These are phyloP conservation scores for Penicillium cataractarum DNA, from an alignment of 495 filamentous ascomycete species.

Conservation along the genomic window DNA sequence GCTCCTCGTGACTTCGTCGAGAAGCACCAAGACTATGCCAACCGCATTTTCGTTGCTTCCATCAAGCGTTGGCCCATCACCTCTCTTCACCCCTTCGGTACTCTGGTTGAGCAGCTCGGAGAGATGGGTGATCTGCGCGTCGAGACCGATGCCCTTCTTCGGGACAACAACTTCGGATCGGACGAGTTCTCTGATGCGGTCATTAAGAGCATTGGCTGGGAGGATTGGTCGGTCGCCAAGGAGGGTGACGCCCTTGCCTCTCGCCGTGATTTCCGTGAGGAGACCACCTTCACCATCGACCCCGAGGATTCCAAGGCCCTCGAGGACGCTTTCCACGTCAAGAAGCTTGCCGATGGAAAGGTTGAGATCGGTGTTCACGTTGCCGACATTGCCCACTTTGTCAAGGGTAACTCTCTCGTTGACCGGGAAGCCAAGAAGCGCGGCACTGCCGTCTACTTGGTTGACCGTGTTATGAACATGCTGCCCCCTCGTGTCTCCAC, in stretches of 20 bases:
- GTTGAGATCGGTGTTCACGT: constrained; percentile 96
- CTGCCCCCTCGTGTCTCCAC: constrained; percentile 81
- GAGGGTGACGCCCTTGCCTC: constrained; percentile 78
- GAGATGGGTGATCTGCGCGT: constrained; percentile 97
- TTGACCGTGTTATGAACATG: constrained; percentile 89
- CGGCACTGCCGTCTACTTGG: constrained; percentile 91
- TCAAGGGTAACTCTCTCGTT: constrained; percentile 93
- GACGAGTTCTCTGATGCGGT: constrained; percentile 98
- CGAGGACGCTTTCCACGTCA: constrained; percentile 90
- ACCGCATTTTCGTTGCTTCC: constrained; percentile 96
- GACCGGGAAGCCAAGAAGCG: constrained; percentile 98
- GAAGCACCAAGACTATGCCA: constrained; percentile 96
- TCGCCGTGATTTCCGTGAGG: constrained; percentile 88
- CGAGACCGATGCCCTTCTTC: constrained; percentile 93
- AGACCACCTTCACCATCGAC: constrained; percentile 91
- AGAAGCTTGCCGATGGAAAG: constrained; percentile 75
- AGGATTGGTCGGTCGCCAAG: constrained; percentile 83
- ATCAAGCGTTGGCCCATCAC: constrained; percentile 99
- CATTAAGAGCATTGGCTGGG: constrained; percentile 84
- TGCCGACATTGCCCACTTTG: constrained; percentile 93
- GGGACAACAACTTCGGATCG: constrained; percentile 97
- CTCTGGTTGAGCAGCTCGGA: constrained; percentile 93
- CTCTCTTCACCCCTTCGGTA: constrained; percentile 97
- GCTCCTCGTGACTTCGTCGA: constrained; percentile 97
- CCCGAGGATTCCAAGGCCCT: constrained; percentile 81